Evolutionary conservation across 352 stramenopile genomes (phyloP).

Genomic region (Pythium sp.): DNA sequence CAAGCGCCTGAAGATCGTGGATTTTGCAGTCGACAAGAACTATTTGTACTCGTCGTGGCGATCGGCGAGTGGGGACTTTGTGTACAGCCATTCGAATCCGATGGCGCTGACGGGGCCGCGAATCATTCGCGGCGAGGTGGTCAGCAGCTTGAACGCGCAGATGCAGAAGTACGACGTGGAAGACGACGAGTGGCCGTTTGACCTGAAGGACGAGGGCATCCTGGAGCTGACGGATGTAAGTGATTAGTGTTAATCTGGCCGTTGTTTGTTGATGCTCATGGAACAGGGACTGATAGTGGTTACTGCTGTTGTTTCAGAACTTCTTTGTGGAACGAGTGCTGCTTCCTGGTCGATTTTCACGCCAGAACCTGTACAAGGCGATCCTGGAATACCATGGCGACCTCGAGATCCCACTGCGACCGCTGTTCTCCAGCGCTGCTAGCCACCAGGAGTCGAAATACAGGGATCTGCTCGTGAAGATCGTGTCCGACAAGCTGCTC

Average conservation of each 20-base stretch:
- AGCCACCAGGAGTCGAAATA: slow-evolving; percentile 51
- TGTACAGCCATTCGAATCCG: slow-evolving; percentile 64
- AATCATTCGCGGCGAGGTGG: slow-evolving; percentile 42
- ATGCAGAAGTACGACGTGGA: slow-evolving; percentile 65
- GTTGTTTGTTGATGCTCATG: not conserved
- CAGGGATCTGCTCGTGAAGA: slow-evolving; percentile 54
- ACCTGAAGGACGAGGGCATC: slow-evolving; percentile 41
- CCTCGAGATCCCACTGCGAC: slow-evolving; percentile 26
- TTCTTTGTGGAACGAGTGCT: slow-evolving; percentile 62
- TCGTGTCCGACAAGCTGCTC: slow-evolving; percentile 47
- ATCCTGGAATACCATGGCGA: slow-evolving; percentile 42
- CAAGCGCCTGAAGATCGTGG: slow-evolving; percentile 60
- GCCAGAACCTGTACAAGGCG: slow-evolving; percentile 61
- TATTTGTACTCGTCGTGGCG: slow-evolving; percentile 74
- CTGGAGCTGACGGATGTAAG: slow-evolving; percentile 44
- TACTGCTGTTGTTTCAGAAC: slow-evolving; percentile 23
- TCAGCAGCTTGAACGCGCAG: slow-evolving; percentile 57
- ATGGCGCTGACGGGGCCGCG: slow-evolving; percentile 67
- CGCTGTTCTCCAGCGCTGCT: slow-evolving; percentile 31
- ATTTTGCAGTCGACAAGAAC: slow-evolving; percentile 68
- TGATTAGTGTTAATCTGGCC: not conserved
- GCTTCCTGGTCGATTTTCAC: slow-evolving; percentile 62
- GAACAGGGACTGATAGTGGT: not conserved
- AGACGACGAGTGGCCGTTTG: slow-evolving; percentile 55
- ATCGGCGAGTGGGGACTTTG: slow-evolving; percentile 49